Conservation (phyloP, 2,329 filamentous ascomycete species). For the Fusarium scirpi region DNA sequence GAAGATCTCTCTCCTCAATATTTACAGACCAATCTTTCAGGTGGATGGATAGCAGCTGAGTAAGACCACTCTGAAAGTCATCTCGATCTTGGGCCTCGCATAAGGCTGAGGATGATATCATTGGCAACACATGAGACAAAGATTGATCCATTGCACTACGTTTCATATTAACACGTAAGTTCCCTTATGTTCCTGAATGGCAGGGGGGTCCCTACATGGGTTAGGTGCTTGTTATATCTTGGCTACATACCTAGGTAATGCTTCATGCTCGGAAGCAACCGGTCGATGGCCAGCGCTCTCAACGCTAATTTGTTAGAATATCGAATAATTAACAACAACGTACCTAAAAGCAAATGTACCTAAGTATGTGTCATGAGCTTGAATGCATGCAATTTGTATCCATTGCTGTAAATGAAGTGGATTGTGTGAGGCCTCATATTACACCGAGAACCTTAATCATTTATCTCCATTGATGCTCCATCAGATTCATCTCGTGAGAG, state of each 20-base stretch:
- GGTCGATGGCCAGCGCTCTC: constrained; percentile 12
- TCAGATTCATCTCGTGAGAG: not conserved
- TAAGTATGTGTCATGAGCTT: not conserved
- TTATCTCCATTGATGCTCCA: not conserved
- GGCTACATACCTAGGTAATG: constrained; percentile 2
- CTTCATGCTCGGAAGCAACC: constrained; percentile 23
- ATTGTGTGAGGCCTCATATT: constrained; percentile 16
- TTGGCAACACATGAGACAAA: constrained; percentile 29
- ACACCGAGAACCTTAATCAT: not conserved
- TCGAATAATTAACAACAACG: not conserved
- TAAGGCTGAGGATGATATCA: constrained; percentile 31
- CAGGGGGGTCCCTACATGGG: constrained; percentile 28
- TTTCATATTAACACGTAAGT: constrained; percentile 23
- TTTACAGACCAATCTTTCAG: not conserved
- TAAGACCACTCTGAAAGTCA: not conserved
- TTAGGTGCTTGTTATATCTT: constrained; percentile 18
- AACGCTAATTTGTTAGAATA: constrained; percentile 1
- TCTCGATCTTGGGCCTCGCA: not conserved
- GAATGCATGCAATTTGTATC: constrained; percentile 3
- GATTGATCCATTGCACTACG: constrained; percentile 23
- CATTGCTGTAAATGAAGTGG: not conserved
- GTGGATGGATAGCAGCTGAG: not conserved
- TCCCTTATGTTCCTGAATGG: not conserved
- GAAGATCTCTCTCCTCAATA: not conserved
- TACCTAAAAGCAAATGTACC: not conserved